Base-by-base conservation (phyloP, 768 basidiomycete genomes). In the Boletus sp. region DNA sequence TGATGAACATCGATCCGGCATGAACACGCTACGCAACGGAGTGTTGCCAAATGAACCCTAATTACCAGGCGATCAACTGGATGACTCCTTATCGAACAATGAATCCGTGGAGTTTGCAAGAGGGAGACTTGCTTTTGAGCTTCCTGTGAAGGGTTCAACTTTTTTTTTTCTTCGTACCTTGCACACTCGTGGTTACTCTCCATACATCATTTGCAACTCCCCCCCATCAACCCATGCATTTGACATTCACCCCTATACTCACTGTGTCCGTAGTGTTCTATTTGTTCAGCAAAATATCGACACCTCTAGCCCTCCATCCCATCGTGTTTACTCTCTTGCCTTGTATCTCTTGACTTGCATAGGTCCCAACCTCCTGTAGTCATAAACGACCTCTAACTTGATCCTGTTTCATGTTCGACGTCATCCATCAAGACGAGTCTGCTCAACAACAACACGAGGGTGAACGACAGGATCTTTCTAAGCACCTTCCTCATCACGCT, bases 401-500 rank as follows among this genome's bases (percentile, higher is more conserved):
- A 45, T 14, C 21, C 17, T 7, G 19, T 39, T 14, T 27, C 37
- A 46, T 58, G 46, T 7, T 25, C 13, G 33, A 40, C 8, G 23
- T 51, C 23, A 23, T 13, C 33, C 17, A 43, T 15, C n/a, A 56
- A 9, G 6, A 53, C 25, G 37, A 45, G 49, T 53, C 46, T 47
- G 34, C 51, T 46, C 44, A 55, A 33, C 9, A 56, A 27, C 13
- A 56, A 27, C 34, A 29, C 23, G 40, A 56, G 58, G 32, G 30
- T 15, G n/a, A 55, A 58, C 44, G 39, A 63, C 61, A 64, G 65
- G 38, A 56, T 51, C 35, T n/a, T 47, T 11, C 75, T 77, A 0
- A 75, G 29, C 35, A 74, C 29, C 7, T 21, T 47, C 53, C 75
- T 63, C 41, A 67, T 41, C 10, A 75, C 75, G 7, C 64, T 71